Evolutionary conservation across 805 yeast species (phyloP), one percentile per base, ranked within the genome.

Genomic region (Suhomyces pyralidae): DNA sequence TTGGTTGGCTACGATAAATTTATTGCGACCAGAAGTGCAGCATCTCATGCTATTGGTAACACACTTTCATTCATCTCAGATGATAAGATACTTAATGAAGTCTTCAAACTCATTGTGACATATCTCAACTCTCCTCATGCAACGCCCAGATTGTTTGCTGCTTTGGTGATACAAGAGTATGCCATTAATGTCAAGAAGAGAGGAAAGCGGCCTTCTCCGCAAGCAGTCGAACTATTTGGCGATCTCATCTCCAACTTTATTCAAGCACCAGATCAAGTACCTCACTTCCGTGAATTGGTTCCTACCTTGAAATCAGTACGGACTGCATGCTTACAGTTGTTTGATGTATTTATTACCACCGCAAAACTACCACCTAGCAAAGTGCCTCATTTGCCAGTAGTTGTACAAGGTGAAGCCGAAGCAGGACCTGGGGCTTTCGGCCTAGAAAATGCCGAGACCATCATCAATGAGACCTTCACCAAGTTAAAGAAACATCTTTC

Each of bases 371-470:
- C 93, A 1, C 80, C 83, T 10, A 75, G 80, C 19, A 86, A 85
- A 63, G 67, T 90, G 5, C 97, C 97, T 0, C 88, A 84, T 50
- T 68, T 94, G 17, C 94, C 99, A 0, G 85, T 91, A 5, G 84
- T 92, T 8, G 97, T 93, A 3, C 93, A 91, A 67, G 99, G 99
- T 34, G 98, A 94, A 64, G 77, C 83, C 1, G 96, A 89, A 54
- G 96, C 97, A 2, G 97, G 97, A 2, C 90, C 96, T 1, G 91
- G 86, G 61, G 98, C 97, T 0, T 94, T 94, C 70, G 82, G 90
- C 14, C 66, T 94, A 40, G 87, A 81, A 43, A 81, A 82, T 55
- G 97, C 97, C 1, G 87, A 87, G 52, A 81, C 82, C 56, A 79
- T 91, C 15, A 61, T 86, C 30, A 73, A 74, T 40, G 88, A 84